Percentiles rank a stretch among this genome's conserved stretches.
Evolutionary conservation across 2,329 filamentous ascomycete genomes (phyloP).

Genomic region (Beauveria sp.): DNA sequence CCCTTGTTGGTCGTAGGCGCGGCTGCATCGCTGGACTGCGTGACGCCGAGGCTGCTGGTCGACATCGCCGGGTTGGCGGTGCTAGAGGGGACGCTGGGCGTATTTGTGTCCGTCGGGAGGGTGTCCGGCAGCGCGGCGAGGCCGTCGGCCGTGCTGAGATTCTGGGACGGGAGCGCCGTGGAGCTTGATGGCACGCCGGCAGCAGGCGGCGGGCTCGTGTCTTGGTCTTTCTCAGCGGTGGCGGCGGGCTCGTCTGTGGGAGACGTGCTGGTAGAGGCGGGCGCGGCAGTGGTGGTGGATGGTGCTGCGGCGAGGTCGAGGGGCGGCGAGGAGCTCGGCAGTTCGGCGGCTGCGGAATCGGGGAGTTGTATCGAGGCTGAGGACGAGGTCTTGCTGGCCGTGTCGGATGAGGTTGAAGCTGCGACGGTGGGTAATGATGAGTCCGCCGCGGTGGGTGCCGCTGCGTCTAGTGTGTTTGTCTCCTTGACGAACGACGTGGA

Average conservation of each 20-base stretch:
- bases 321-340: background rate
- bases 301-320: background rate
- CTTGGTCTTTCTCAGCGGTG: background rate
- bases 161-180: background rate
- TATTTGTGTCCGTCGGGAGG: background rate
- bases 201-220: background rate
- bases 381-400: background rate
- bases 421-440: background rate
- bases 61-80: background rate
- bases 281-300: background rate
- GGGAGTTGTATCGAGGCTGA: background rate
- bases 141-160: background rate
- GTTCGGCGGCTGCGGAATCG: background rate
- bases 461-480: background rate
- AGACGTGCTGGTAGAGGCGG: background rate
- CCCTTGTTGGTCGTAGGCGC: background rate
- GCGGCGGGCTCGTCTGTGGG: background rate
- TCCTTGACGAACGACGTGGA: background rate
- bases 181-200: background rate
- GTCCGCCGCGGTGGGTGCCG: background rate
- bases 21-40: background rate
- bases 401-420: background rate
- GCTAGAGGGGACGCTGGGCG: background rate
- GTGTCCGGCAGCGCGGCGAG: background rate
- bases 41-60: background rate